phyloP scores from a whole-genome alignment of 345 rosid species.

The Aethionema arabicum region DNA sequence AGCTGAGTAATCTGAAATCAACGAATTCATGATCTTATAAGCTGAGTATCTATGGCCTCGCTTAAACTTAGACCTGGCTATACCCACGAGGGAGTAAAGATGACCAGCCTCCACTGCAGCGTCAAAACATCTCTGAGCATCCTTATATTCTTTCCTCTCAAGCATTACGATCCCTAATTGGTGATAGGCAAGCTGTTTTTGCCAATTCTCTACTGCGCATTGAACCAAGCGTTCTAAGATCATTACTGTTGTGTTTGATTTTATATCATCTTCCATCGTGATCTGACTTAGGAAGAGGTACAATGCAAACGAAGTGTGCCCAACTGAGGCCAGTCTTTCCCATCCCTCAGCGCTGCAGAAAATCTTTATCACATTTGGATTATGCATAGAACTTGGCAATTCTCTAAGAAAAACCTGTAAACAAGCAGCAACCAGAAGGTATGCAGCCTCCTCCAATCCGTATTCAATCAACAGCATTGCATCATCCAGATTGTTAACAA shows the following conservation, averaged over 20 bases:
- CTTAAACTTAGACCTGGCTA: constrained; percentile 86
- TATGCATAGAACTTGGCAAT: constrained; percentile 66
- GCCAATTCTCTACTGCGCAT: constrained; percentile 68
- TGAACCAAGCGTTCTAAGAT: constrained; percentile 78
- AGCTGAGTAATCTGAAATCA: constrained; percentile 58
- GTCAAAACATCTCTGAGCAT: constrained; percentile 82
- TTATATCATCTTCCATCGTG: constrained; percentile 79
- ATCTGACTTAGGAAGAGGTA: constrained; percentile 81
- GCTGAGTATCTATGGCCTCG: constrained; percentile 90
- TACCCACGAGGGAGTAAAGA: constrained; percentile 64
- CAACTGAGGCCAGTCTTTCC: constrained; percentile 58
- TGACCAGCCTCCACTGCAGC: constrained; percentile 71
- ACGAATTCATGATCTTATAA: constrained; percentile 70
- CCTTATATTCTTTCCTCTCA: constrained; percentile 83
- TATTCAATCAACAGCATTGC: constrained; percentile 71
- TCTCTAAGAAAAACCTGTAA: constrained; percentile 83
- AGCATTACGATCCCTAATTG: constrained; percentile 88
- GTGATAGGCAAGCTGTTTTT: constrained; percentile 82
- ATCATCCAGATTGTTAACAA: constrained; percentile 56
- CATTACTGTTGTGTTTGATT: constrained; percentile 85
- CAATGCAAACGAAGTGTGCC: constrained; percentile 76
- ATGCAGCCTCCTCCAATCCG: constrained; percentile 73
- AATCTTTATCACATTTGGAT: constrained; percentile 56
- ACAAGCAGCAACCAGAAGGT: constrained; percentile 84
- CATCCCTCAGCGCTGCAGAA: constrained; percentile 65